Percentiles rank a stretch among this genome's conserved stretches.
Conservation (phyloP, 2,329 filamentous ascomycete species). For the Aspergillus chevalieri region DNA sequence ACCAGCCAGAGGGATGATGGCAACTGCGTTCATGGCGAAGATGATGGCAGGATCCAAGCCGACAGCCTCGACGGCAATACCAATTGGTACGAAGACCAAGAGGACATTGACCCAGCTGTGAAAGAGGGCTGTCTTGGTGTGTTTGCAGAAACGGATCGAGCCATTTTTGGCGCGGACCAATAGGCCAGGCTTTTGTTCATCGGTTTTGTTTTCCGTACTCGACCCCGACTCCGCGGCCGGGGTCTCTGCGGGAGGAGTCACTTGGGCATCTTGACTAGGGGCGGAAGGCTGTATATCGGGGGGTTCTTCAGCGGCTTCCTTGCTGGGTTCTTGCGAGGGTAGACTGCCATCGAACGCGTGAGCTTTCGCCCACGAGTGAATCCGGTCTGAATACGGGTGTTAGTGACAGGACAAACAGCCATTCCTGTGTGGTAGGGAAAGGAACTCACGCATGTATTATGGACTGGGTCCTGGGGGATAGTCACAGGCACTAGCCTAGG, state of each 20-base stretch:
- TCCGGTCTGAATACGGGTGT: slow-evolving; percentile 22
- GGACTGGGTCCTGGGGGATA: background rate
- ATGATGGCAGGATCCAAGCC: slow-evolving; percentile 54
- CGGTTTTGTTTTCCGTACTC: slow-evolving; percentile 11
- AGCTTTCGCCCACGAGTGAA: slow-evolving; percentile 38
- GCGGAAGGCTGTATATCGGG: background rate
- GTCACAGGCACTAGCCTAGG: background rate
- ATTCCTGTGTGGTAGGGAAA: background rate
- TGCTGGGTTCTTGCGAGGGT: slow-evolving; percentile 1
- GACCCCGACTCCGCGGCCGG: slow-evolving; percentile 8
- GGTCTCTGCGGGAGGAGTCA: slow-evolving; percentile 18
- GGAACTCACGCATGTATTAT: background rate
- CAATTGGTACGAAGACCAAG: slow-evolving; percentile 38
- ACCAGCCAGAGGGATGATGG: slow-evolving; percentile 68
- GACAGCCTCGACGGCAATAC: slow-evolving; percentile 33
- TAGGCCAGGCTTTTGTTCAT: slow-evolving; percentile 16
- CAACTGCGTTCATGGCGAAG: slow-evolving; percentile 69
- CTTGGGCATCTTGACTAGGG: slow-evolving; percentile 21
- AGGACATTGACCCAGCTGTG: slow-evolving; percentile 41
- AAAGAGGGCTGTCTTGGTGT: slow-evolving; percentile 28
- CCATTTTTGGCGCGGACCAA: slow-evolving; percentile 26
- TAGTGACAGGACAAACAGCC: too few relatives aligned
- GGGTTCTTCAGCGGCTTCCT: background rate
- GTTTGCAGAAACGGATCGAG: slow-evolving; percentile 24
- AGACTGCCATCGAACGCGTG: slow-evolving; percentile 24